phyloP scores from a whole-genome alignment of 768 basidiomycete species.

The Naganishia vaughanmartiniae region DNA sequence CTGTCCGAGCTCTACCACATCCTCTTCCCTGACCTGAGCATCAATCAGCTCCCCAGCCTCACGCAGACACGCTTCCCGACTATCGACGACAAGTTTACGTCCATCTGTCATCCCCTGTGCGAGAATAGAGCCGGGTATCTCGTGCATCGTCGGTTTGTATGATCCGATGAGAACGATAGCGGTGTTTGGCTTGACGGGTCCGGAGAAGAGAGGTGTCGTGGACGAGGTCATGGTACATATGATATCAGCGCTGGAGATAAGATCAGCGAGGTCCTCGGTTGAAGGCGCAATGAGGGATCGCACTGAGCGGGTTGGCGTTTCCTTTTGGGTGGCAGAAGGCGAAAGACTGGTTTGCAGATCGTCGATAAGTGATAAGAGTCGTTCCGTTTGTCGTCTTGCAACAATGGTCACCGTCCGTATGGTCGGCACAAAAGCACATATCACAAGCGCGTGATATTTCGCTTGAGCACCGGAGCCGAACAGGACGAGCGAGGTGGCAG shows the following conservation, averaged over 20 bases:
- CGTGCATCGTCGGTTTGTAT: slow-evolving; percentile 76
- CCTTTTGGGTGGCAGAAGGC: too few species aligned
- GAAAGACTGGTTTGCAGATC: not conserved
- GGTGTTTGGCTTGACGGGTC: slow-evolving; percentile 47
- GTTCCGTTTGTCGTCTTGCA: slow-evolving; percentile 55
- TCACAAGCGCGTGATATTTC: slow-evolving; percentile 42
- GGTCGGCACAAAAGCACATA: slow-evolving; percentile 38
- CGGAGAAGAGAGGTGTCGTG: slow-evolving; percentile 65
- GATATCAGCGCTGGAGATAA: slow-evolving; percentile 57
- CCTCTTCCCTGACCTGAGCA: slow-evolving; percentile 53
- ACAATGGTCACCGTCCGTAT: slow-evolving; percentile 41
- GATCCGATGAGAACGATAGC: slow-evolving; percentile 77
- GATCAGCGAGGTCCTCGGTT: not conserved
- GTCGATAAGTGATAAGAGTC: slow-evolving; percentile 26
- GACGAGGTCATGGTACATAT: slow-evolving; percentile 76
- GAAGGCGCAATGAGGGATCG: not conserved
- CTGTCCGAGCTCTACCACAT: slow-evolving; percentile 70
- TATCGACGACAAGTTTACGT: slow-evolving; percentile 68
- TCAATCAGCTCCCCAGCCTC: slow-evolving; percentile 82
- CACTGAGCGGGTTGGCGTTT: not conserved
- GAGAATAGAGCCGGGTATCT: slow-evolving; percentile 65
- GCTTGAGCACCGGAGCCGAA: slow-evolving; percentile 49
- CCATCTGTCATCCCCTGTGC: slow-evolving; percentile 62
- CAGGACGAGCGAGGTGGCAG: slow-evolving; percentile 33
- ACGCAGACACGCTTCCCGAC: slow-evolving; percentile 63